A percentile compares a stretch with the other conserved stretches of the same genome.
Conservation (phyloP, 257 asterid genomes). For the Penstemon davidsonii region DNA sequence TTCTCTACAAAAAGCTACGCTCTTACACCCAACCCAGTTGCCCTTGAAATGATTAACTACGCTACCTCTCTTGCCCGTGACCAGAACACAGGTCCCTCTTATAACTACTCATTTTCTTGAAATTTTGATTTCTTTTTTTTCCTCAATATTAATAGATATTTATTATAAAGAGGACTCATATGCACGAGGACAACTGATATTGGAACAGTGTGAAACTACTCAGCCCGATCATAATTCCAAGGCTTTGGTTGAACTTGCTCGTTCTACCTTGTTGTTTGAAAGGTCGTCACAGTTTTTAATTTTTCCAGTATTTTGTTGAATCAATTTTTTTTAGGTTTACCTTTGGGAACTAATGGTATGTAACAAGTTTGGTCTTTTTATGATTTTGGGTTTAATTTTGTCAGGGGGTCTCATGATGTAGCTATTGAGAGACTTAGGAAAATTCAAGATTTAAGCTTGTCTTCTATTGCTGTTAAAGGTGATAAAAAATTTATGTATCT, state of each 20-base stretch:
- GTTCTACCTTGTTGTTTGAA: constrained; percentile 73
- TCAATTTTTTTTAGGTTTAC: not conserved
- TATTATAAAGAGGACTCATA: constrained; percentile 58
- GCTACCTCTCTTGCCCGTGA: constrained; percentile 75
- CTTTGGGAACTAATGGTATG: not conserved
- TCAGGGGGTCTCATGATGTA: constrained; percentile 64
- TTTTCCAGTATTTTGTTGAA: not conserved
- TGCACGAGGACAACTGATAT: constrained; percentile 61
- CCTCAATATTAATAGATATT: not conserved
- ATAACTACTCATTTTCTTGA: constrained; percentile 1
- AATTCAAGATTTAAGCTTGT: constrained; percentile 53
- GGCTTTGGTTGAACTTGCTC: constrained; percentile 77
- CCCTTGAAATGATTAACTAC: constrained; percentile 76
- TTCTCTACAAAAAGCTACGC: constrained; percentile 32
- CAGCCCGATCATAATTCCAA: constrained; percentile 71
- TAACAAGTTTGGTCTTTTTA: not conserved
- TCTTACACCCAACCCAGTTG: constrained; percentile 55
- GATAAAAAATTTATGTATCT: not conserved
- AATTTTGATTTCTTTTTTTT: not conserved
- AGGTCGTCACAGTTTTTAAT: constrained; percentile 38
- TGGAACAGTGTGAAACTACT: constrained; percentile 85
- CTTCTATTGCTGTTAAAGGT: constrained; percentile 76
- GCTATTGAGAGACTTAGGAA: constrained; percentile 75
- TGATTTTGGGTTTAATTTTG: not conserved
- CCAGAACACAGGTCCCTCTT: constrained; percentile 57